Base-by-base conservation (phyloP, 2,329 filamentous ascomycete genomes). In the Penicillium sp. region DNA sequence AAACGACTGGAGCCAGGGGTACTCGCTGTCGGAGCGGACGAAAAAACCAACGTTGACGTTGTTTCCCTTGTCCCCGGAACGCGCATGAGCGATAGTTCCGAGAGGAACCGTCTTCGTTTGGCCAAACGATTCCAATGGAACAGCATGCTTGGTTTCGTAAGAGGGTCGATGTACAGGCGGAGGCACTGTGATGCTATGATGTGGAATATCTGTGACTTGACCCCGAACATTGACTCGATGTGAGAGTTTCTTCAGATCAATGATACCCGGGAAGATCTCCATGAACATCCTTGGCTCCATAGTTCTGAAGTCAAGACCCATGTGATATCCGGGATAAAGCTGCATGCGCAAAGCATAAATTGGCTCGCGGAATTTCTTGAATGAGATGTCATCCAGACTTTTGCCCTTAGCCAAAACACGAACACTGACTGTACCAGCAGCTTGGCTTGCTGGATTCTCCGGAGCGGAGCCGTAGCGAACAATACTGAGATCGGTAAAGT, bases 1-100 rank as follows among this genome's bases (percentile, higher is more conserved):
- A 8, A 68, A 54, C 27, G 46, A 57, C 7, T 67, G 68, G 5
- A 77, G 63, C 73, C 75, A 78, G 3, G 69, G 61, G 55, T 69
- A 80, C 55, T 79, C 76, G 33, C 76, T 72, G 1, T 54, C 56
- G 22, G 66, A 56, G 1, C 70, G 67, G 5, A 74, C 71, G 49
- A 76, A 82, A 55, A 79, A 73, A 0, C 76, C 76, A 9, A 77
- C 66, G 48, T 79, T 79, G 27, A 67, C 68, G 53, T 79, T 72
- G 4, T 70, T 68, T 0, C 69, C 75, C 48, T 79, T 79, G 50
- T 79, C 77, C 0, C 73, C 72, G 5, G 67, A 73, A 3, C 72
- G 66, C 20, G 66, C 70, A 44, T 68, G 68, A 8, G 69, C 70
- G 10, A 74, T 55, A 48, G 57, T 66, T 10, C 70, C 72, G 5